These are phyloP conservation scores for Brassica nigra DNA, from an alignment of 345 rosid species.

Conservation along the genomic window DNA sequence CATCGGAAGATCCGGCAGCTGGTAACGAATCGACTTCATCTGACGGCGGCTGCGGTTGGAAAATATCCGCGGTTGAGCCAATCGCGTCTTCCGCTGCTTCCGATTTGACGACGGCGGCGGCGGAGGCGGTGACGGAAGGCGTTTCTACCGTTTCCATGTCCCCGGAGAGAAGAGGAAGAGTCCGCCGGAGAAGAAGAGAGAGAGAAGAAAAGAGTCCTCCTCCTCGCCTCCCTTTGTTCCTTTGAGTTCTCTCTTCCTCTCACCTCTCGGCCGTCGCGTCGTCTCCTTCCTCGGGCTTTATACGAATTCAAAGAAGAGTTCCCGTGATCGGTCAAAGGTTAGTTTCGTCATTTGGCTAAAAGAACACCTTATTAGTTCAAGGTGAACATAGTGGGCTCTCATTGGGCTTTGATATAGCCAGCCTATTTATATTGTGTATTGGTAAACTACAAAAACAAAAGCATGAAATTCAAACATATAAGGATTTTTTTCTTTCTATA, in stretches of 20 bases:
- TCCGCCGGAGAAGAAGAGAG: constrained; percentile 28
- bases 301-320: neutral
- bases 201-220: neutral
- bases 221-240: neutral
- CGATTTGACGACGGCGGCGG: constrained; percentile 19
- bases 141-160: constrained; percentile 43
- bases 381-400: neutral
- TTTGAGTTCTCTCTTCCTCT: constrained; percentile 5
- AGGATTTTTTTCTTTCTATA: too few species aligned
- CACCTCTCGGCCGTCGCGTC: neutral
- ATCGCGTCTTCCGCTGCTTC: constrained; percentile 17
- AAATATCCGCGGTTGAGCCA: neutral
- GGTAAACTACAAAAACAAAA: too few species aligned
- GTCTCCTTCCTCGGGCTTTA: neutral
- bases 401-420: neutral
- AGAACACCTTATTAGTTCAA: neutral
- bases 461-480: too few species aligned
- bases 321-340: neutral
- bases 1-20: constrained; percentile 44
- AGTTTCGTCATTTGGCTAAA: neutral
- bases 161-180: constrained; percentile 43
- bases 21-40: constrained; percentile 35
- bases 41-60: constrained; percentile 27
- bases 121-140: constrained; percentile 30
- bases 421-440: too few species aligned